Conservation (phyloP, 1,284 basidiomycete genomes). For the Trichosporon ovoides region DNA sequence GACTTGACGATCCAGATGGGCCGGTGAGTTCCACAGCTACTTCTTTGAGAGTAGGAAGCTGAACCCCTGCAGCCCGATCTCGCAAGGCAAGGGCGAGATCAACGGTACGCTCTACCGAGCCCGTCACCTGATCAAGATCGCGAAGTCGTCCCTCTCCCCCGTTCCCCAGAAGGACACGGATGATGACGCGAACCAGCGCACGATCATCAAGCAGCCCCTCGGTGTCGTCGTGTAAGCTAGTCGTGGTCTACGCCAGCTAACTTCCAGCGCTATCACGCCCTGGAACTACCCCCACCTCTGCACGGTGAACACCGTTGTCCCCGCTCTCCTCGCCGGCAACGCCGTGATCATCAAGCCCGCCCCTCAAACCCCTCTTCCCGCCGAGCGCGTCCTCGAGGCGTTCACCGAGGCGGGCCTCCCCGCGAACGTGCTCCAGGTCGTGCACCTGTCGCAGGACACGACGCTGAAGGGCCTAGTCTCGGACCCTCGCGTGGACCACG, state of each 20-base stretch:
- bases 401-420: constrained; percentile 72
- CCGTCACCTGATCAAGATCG: constrained; percentile 78
- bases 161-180: constrained; percentile 68
- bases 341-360: constrained; percentile 87
- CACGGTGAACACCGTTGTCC: constrained; percentile 82
- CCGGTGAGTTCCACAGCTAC: constrained; percentile 51
- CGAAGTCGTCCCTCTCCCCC: constrained; percentile 68
- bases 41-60: too few species aligned
- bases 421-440: constrained; percentile 67
- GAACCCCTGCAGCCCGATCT: constrained; percentile 61
- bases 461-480: constrained; percentile 60
- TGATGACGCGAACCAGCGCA: constrained; percentile 72
- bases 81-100: constrained; percentile 71
- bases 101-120: constrained; percentile 74
- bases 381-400: constrained; percentile 70
- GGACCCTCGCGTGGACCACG: constrained; percentile 68
- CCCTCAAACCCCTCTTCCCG: constrained; percentile 84
- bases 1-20: constrained; percentile 79
- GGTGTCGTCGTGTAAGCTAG: constrained; percentile 91
- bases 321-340: constrained; percentile 79
- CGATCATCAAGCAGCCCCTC: constrained; percentile 73
- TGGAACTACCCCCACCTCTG: constrained; percentile 80
- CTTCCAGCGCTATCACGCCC: constrained; percentile 32
- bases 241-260: constrained; percentile 1
- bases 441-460: constrained; percentile 68